A percentile compares a stretch with the other conserved stretches of the same genome.
phyloP scores from a whole-genome alignment of 2,329 filamentous ascomycete species.

The Aspergillus piperis region DNA sequence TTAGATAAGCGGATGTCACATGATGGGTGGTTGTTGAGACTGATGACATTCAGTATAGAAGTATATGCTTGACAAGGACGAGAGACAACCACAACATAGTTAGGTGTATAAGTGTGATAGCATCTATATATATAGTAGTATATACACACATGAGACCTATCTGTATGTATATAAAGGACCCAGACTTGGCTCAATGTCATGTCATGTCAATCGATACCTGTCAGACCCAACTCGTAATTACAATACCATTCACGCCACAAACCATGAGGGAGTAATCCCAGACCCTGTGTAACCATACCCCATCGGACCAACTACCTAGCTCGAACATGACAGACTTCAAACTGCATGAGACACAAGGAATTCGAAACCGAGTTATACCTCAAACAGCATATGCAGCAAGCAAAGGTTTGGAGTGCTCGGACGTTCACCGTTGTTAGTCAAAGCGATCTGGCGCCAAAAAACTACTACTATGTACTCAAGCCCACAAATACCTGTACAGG shows the following conservation, averaged over 20 bases:
- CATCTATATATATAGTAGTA: neutral
- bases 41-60: no score
- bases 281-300: neutral
- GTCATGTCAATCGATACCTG: no score
- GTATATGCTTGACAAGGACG: neutral
- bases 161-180: no score
- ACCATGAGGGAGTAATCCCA: no score
- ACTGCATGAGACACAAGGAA: neutral
- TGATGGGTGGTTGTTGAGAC: neutral
- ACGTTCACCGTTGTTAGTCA: neutral
- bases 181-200: no score
- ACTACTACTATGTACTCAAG: neutral
- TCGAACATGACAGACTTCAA: neutral
- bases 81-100: neutral
- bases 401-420: neutral
- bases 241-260: no score
- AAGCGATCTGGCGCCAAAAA: neutral
- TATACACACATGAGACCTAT: no score
- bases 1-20: constrained; percentile 13
- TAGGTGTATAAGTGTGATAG: neutral
- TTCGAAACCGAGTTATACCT: neutral
- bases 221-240: no score
- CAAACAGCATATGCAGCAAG: neutral
- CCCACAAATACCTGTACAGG: neutral
- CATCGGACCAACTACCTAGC: neutral